A percentile compares a stretch with the other conserved stretches of the same genome.
Evolutionary conservation across 2,329 filamentous ascomycete species (phyloP).

Genomic region (Ceratocystis lukuohia): DNA sequence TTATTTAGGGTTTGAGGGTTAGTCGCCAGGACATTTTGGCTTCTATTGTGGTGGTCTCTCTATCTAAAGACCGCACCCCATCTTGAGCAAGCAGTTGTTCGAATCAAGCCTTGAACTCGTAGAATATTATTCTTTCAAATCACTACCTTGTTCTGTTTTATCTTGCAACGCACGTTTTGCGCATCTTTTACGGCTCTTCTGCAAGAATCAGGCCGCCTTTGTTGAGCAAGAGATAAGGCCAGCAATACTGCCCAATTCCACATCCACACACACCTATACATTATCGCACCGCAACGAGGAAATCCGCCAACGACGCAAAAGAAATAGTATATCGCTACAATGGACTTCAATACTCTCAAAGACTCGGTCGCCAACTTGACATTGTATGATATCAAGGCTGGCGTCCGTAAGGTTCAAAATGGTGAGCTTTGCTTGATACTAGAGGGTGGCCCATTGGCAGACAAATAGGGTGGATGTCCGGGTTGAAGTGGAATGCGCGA

Average conservation of each 20-base stretch:
- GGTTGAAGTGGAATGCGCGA: conserved; percentile 4
- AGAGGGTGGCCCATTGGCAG: background rate
- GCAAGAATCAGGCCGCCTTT: background rate
- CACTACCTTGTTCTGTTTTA: background rate
- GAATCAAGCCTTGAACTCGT: background rate
- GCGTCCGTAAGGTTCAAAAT: conserved; percentile 93
- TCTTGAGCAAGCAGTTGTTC: background rate
- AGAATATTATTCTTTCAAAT: background rate
- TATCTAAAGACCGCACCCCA: background rate
- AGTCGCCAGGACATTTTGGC: background rate
- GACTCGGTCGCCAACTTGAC: conserved; percentile 83
- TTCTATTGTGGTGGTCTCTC: background rate
- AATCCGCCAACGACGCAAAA: background rate
- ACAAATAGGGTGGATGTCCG: too few relatives aligned
- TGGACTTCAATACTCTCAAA: conserved; percentile 78
- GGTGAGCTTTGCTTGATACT: conserved; percentile 40
- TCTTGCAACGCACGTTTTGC: background rate
- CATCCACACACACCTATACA: background rate
- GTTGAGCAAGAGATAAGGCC: background rate
- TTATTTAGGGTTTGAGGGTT: background rate
- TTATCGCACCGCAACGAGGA: background rate
- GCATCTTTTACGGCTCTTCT: background rate
- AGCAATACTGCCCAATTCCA: background rate
- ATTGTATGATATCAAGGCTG: conserved; percentile 89
- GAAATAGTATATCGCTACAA: conserved; percentile 30